A percentile compares a stretch with the other conserved stretches of the same genome.
phyloP scores from a whole-genome alignment of 495 filamentous ascomycete genomes.

The Trichoderma erinaceum region DNA sequence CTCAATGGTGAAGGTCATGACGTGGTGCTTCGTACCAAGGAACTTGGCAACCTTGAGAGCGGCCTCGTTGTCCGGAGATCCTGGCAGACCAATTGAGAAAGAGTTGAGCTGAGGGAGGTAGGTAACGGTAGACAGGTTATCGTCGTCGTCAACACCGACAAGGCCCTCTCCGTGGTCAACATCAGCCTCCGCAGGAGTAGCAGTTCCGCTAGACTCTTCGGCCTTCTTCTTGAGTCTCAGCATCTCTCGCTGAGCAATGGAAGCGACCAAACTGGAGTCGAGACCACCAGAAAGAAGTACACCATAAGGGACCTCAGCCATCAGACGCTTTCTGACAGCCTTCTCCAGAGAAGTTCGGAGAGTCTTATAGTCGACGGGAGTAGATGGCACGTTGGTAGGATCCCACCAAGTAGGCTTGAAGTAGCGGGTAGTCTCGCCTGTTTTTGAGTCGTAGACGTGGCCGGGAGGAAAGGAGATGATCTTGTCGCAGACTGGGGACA shows the following conservation, averaged over 20 bases:
- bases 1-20: slow-evolving; percentile 95
- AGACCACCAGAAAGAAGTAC: slow-evolving; percentile 92
- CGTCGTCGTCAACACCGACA: slow-evolving; percentile 88
- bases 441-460: slow-evolving; percentile 90
- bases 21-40: slow-evolving; percentile 93
- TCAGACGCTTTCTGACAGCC: slow-evolving; percentile 90
- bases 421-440: slow-evolving; percentile 72
- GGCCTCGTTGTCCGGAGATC: slow-evolving; percentile 82
- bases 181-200: slow-evolving; percentile 36
- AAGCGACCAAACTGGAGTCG: slow-evolving; percentile 89
- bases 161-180: slow-evolving; percentile 57
- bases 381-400: slow-evolving; percentile 64
- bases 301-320: slow-evolving; percentile 98
- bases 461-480: slow-evolving; percentile 92
- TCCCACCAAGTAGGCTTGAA: slow-evolving; percentile 94
- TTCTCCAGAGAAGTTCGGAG: slow-evolving; percentile 78
- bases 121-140: slow-evolving; percentile 84
- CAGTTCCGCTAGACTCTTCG: slow-evolving; percentile 38
- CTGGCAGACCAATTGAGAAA: slow-evolving; percentile 93
- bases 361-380: slow-evolving; percentile 71
- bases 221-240: slow-evolving; percentile 61
- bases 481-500: slow-evolving; percentile 91
- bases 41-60: slow-evolving; percentile 88
- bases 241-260: slow-evolving; percentile 92
- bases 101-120: slow-evolving; percentile 92